A percentile compares a stretch with the other conserved stretches of the same genome.
Evolutionary conservation across 1,139 yeast genomes (phyloP).

Genomic region (Protomyces inouyei): DNA sequence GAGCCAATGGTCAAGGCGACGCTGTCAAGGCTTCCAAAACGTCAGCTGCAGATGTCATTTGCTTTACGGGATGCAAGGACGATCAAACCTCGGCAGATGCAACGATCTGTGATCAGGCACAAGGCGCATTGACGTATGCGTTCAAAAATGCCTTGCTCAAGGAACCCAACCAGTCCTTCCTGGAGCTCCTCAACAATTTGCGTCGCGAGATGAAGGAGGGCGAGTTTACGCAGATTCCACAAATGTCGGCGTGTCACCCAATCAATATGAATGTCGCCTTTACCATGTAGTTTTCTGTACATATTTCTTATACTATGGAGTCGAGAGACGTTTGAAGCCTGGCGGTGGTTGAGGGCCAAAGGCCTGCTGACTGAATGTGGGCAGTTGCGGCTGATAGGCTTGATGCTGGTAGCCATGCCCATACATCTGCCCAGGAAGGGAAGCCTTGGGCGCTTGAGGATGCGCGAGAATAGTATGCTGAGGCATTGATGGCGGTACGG

Average conservation of each 20-base stretch:
- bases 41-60: constrained; percentile 82
- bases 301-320: not conserved
- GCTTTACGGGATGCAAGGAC: constrained; percentile 57
- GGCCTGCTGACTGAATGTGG: not conserved
- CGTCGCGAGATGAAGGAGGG: constrained; percentile 46
- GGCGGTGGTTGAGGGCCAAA: not conserved
- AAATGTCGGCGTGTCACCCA: constrained; percentile 16
- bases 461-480: not conserved
- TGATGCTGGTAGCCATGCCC: not conserved
- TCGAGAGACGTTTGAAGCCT: not conserved
- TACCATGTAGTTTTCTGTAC: not conserved
- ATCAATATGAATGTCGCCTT: constrained; percentile 7
- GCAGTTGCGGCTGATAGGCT: not conserved
- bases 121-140: constrained; percentile 95
- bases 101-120: constrained; percentile 47
- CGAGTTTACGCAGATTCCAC: constrained; percentile 16
- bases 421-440: not conserved
- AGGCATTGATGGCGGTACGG: not conserved
- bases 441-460: not conserved
- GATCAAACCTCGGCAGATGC: constrained; percentile 26
- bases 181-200: constrained; percentile 75
- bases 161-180: constrained; percentile 68
- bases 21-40: constrained; percentile 54
- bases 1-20: constrained; percentile 40
- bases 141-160: constrained; percentile 65